Evolutionary conservation across 805 yeast species (phyloP).

Genomic region (Candida silvatica): DNA sequence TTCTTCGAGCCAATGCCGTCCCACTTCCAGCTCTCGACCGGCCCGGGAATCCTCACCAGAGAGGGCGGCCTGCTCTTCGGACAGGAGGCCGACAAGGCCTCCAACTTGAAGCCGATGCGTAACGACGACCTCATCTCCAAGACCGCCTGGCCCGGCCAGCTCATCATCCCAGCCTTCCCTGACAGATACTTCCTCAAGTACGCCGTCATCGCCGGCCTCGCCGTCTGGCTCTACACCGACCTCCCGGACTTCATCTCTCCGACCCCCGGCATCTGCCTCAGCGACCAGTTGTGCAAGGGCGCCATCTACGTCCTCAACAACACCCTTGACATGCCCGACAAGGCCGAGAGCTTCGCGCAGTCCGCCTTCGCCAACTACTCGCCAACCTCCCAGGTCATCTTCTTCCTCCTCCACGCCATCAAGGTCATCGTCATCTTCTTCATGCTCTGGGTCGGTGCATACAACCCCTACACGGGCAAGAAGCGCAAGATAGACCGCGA

Average conservation of each 20-base stretch:
- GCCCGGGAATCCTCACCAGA: slow-evolving; percentile 78
- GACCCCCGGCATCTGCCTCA: slow-evolving; percentile 83
- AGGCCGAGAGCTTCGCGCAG: slow-evolving; percentile 38
- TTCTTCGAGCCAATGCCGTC: slow-evolving; percentile 60
- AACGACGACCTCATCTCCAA: slow-evolving; percentile 45
- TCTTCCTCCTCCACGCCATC: slow-evolving; percentile 63
- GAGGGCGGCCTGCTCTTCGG: slow-evolving; percentile 74
- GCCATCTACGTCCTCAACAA: slow-evolving; percentile 20
- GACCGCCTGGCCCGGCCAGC: slow-evolving; percentile 83
- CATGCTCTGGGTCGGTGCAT: slow-evolving; percentile 57
- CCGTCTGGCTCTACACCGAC: slow-evolving; percentile 85
- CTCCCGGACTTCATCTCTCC: slow-evolving; percentile 85
- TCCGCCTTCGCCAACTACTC: slow-evolving; percentile 38
- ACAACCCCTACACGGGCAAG: slow-evolving; percentile 63
- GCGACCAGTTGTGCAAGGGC: slow-evolving; percentile 42
- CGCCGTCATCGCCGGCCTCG: slow-evolving; percentile 30
- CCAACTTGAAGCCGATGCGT: slow-evolving; percentile 37
- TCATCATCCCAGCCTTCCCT: slow-evolving; percentile 69
- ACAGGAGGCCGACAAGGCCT: slow-evolving; percentile 41
- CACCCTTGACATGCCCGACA: slow-evolving; percentile 28
- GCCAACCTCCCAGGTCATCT: slow-evolving; percentile 48
- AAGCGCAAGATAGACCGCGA: slow-evolving; percentile 35
- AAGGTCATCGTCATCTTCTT: slow-evolving; percentile 51
- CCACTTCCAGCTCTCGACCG: slow-evolving; percentile 51
- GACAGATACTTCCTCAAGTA: slow-evolving; percentile 33